These are phyloP conservation scores for Psilocybe subaeruginosa DNA, from an alignment of 768 basidiomycete genomes.

Conservation along the genomic window DNA sequence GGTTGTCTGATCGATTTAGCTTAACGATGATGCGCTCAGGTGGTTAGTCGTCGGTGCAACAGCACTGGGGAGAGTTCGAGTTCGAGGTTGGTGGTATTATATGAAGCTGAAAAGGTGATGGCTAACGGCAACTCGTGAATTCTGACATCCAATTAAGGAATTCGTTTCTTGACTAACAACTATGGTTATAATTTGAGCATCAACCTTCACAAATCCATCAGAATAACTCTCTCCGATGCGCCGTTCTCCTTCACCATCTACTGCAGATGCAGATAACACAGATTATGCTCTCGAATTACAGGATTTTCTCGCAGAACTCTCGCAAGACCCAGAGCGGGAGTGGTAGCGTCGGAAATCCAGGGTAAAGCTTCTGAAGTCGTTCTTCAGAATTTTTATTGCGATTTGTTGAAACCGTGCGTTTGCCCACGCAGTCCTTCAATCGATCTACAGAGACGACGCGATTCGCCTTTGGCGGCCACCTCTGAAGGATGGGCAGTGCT, in stretches of 20 bases:
- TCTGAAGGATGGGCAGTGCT: conserved; percentile 20
- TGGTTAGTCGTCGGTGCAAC: too few relatives aligned
- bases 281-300: conserved; percentile 33
- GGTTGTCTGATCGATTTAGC: too few relatives aligned
- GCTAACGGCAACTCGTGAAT: neutral
- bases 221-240: conserved; percentile 23
- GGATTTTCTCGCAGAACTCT: conserved; percentile 38
- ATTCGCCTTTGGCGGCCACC: conserved; percentile 59
- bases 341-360: conserved; percentile 50
- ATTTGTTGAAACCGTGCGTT: neutral
- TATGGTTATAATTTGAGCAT: conserved; percentile 3
- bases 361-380: conserved; percentile 28
- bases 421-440: conserved; percentile 61
- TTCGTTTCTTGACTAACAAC: conserved; percentile 8
- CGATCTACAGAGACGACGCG: conserved; percentile 77
- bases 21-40: too few relatives aligned
- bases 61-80: too few relatives aligned
- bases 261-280: conserved; percentile 19
- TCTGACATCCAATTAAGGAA: neutral
- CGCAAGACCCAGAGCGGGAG: conserved; percentile 39
- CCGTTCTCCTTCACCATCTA: conserved; percentile 27
- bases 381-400: neutral
- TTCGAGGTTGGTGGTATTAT: too few relatives aligned
- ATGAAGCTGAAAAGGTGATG: neutral
- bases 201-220: conserved; percentile 22